Base-by-base conservation (phyloP, 1,139 yeast genomes). In the Entelexis sorbosivorans region DNA sequence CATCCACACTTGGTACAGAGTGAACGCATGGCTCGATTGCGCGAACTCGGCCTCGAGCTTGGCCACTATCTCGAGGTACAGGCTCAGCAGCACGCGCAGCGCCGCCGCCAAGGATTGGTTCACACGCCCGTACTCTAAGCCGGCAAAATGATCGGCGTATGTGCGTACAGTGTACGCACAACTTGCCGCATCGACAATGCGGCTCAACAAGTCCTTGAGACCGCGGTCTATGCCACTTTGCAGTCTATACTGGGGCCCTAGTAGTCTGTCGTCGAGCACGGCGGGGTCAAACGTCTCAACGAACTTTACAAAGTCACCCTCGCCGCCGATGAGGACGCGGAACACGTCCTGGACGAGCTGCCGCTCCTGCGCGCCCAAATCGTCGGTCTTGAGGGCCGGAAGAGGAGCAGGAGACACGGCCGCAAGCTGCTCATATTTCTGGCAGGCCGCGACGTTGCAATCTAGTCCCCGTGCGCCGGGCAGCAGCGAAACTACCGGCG, bases 261-360 rank as follows among this genome's bases (percentile, higher is more conserved):
- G 65, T 5, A 82, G 68, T 44, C 75, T 57, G 49, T 66, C 69
- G 24, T 60, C 59, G 49, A 61, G 64, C 13, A 59, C 56, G 4
- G 57, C 52, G 0, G 78, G 77, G 60, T 80, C 77, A 60, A 76
- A 85, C 29, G 73, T 71, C 48, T 78, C 84, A 43, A 81, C 74
- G 62, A 76, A 85, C 44, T 89, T 71, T 28, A 91, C 78, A 60
- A 82, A 87, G 34, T 73, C 72, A 0, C 97, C 96, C 64, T 88
- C 95, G 42, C 77, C 69, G 0, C 97, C 97, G 48, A 81, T 60
- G 26, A 91, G 66, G 2, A 84, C 80, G 59, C 74, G 76, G 20
- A 87, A 61, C 14, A 88, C 64, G 63, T 91, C 98, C 55, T 77
- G 75, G 31, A 84, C 72, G 1, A 89, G 74, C 19, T 82, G 70